These are phyloP conservation scores for Dothideomycetes sp. DNA, from an alignment of 2,329 filamentous ascomycete species.

Conservation along the genomic window DNA sequence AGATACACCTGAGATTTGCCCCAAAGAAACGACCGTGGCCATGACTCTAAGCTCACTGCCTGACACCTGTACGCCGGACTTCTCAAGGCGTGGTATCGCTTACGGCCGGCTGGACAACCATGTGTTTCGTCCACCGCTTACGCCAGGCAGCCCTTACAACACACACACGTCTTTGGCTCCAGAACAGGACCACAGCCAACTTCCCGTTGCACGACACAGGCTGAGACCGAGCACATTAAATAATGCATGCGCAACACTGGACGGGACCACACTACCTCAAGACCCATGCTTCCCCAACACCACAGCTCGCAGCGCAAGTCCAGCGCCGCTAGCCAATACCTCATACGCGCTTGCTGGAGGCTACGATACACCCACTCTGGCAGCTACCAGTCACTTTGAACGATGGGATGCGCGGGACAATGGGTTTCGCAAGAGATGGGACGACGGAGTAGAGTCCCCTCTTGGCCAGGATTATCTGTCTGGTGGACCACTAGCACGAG, in stretches of 20 bases:
- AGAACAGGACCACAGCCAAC: no score
- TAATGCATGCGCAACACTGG: no score
- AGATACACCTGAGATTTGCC: no score
- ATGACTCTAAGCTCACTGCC: no score
- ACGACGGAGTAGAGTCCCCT: slow-evolving; percentile 1
- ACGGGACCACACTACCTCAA: no score
- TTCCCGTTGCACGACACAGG: no score
- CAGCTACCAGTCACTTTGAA: slow-evolving; percentile 23
- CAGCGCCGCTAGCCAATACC: slow-evolving; percentile 35
- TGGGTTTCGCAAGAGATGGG: slow-evolving; percentile 22
- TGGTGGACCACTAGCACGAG: slow-evolving; percentile 20
- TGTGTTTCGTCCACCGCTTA: slow-evolving; percentile 8
- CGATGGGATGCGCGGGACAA: slow-evolving; percentile 12
- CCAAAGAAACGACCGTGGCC: no score
- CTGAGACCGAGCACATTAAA: no score
- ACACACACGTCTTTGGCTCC: no score
- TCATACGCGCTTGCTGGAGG: slow-evolving; percentile 40
- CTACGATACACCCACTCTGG: slow-evolving; percentile 34
- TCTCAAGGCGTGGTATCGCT: no score
- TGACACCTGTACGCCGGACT: no score
- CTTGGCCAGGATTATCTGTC: slow-evolving; percentile 1
- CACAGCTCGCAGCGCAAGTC: slow-evolving; percentile 4
- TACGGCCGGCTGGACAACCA: slow-evolving; percentile 1
- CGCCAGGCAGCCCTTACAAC: slow-evolving; percentile 2
- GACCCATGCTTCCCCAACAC: neutral